A percentile compares a stretch with the other conserved stretches of the same genome.
Conservation (phyloP, 305 asterid species). For the Salvia sclarea region DNA sequence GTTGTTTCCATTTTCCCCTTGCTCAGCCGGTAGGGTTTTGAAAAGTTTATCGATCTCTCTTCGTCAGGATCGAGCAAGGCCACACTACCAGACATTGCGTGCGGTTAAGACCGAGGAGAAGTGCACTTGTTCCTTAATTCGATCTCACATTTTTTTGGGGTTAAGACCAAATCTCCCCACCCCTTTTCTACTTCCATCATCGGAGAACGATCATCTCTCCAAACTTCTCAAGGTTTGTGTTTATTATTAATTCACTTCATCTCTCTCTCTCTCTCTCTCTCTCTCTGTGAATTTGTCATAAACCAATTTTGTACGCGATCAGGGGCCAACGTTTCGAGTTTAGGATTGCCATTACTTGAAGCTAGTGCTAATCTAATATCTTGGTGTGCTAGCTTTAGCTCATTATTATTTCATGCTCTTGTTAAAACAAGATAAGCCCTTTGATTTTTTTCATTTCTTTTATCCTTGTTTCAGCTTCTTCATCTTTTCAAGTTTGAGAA, state of each 20-base stretch:
- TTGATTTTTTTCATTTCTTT: neutral
- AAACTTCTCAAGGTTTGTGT: slow-evolving; percentile 29
- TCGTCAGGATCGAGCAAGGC: slow-evolving; percentile 50
- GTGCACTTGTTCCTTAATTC: neutral
- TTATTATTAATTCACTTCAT: neutral
- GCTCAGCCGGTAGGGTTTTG: slow-evolving; percentile 35
- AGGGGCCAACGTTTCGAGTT: slow-evolving; percentile 6
- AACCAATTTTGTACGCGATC: neutral
- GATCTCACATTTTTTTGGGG: neutral
- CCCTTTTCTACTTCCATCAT: neutral
- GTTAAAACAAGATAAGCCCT: neutral
- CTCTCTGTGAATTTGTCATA: neutral
- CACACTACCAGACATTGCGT: slow-evolving; percentile 34
- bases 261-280: slow-evolving; percentile 1
- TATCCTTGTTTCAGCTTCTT: no score
- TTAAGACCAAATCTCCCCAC: slow-evolving; percentile 21
- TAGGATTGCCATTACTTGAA: slow-evolving; percentile 13
- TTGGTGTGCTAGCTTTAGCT: neutral
- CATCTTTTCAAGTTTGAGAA: no score
- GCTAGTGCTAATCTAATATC: neutral
- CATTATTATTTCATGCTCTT: neutral
- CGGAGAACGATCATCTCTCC: slow-evolving; percentile 15
- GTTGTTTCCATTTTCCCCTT: slow-evolving; percentile 44
- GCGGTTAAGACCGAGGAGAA: slow-evolving; percentile 51
- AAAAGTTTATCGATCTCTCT: neutral